Base-by-base conservation (phyloP, 345 rosid genomes). In the Hibiscus syriacus region DNA sequence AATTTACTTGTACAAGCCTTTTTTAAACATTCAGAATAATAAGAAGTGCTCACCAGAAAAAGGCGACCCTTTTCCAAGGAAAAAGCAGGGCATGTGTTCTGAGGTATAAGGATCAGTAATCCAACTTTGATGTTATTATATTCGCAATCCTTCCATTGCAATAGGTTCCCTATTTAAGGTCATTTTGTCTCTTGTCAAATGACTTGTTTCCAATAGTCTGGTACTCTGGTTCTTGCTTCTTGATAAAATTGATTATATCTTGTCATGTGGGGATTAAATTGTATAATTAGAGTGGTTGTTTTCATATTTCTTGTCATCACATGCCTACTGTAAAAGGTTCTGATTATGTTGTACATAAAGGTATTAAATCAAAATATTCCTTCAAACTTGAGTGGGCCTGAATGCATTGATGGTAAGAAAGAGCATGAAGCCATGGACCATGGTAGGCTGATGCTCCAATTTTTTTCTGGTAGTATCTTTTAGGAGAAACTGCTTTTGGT, bases 361-460 rank as follows among this genome's bases (percentile, higher is more conserved):
- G 66, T 59, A 36, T 32, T 30, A 26, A 67, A 45, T 45, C 52
- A 17, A 34, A 17, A 29, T 43, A 32, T n/a, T 22, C 43, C 25
- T 63, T 29, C 43, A 36, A 22, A 14, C 32, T 27, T 23, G 60
- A 39, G 19, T 50, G 67, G 38, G 19, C 63, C 34, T 52, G 55
- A 49, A 27, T 55, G 25, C 26, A 4, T 43, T 62, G 41, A 8
- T 56, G 55, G 54, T 0, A 3, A 32, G 53, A 32, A 67, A 57
- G 68, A 56, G 54, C 48, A 20, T 10, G 48, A 41, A 46, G 46
- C n/a, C n/a, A n/a, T n/a, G n/a, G n/a, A n/a, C 46, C 65, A 58
- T 17, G 25, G 48, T 34, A 46, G 69, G 71, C 38, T 67, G 61
- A 34, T 7, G 12, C 20, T 13, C 5, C 13, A 65, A 11, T 19